phyloP scores from a whole-genome alignment of 768 basidiomycete genomes.

The Xerocomus potaroensis region DNA sequence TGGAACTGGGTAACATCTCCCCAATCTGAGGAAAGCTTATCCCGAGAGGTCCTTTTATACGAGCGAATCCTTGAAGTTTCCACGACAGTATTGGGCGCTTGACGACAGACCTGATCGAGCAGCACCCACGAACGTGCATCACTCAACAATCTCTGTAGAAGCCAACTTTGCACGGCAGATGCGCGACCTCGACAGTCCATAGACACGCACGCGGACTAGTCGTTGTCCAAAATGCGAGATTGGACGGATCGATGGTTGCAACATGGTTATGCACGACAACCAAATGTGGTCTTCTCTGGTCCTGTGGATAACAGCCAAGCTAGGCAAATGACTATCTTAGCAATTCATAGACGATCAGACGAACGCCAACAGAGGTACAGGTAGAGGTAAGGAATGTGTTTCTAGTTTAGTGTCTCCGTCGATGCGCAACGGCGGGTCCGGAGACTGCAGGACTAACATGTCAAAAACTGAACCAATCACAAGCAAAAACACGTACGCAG shows the following conservation, averaged over 20 bases:
- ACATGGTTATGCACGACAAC: too few species aligned
- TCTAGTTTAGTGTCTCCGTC: slow-evolving; percentile 8
- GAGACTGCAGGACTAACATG: too few species aligned
- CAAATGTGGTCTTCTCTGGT: not conserved
- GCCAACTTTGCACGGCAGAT: too few species aligned
- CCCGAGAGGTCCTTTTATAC: too few species aligned
- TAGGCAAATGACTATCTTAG: slow-evolving; percentile 11
- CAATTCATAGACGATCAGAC: slow-evolving; percentile 6
- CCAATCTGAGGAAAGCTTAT: too few species aligned
- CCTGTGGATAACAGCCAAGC: not conserved
- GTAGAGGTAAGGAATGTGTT: slow-evolving; percentile 4
- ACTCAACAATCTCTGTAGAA: not conserved
- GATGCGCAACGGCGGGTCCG: not conserved
- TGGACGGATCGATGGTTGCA: too few species aligned
- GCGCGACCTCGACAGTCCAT: too few species aligned
- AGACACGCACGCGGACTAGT: too few species aligned
- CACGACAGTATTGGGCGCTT: slow-evolving; percentile 1
- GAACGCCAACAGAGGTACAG: slow-evolving; percentile 9
- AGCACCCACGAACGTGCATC: slow-evolving; percentile 23
- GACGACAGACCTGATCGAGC: too few species aligned
- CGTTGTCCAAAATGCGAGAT: too few species aligned
- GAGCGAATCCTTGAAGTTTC: slow-evolving; percentile 6
- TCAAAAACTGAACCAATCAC: not conserved
- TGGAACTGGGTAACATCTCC: slow-evolving; percentile 12
- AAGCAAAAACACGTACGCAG: slow-evolving; percentile 10